A percentile compares a stretch with the other conserved stretches of the same genome.
phyloP scores from a whole-genome alignment of 2,329 filamentous ascomycete species.

The Ceratocystis cacaofunesta region DNA sequence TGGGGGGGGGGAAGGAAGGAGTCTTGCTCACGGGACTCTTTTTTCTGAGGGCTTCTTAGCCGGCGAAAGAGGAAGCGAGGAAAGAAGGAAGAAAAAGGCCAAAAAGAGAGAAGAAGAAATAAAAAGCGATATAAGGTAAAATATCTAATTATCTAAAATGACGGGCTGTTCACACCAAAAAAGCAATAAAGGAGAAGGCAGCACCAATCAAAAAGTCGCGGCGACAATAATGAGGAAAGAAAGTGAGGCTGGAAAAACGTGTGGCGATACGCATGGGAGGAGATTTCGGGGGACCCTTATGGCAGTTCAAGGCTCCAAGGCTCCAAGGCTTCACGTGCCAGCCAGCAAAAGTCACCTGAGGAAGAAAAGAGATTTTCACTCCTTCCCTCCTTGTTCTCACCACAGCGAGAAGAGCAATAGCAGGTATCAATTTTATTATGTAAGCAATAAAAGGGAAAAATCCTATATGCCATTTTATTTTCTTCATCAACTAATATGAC shows the following conservation, averaged over 20 bases:
- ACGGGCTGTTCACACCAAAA: background rate
- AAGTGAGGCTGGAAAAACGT: background rate
- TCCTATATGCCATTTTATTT: too few species aligned
- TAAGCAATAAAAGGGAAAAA: too few species aligned
- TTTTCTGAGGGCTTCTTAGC: background rate
- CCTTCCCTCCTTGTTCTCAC: background rate
- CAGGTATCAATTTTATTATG: background rate
- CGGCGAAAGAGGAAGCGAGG: background rate
- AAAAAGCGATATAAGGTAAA: background rate
- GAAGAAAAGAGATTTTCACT: background rate
- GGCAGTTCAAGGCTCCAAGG: too few species aligned
- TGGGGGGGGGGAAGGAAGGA: background rate
- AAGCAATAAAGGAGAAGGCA: background rate
- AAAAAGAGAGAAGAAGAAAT: background rate
- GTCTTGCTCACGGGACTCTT: background rate
- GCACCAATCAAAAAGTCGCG: too few species aligned
- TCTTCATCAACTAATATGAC: too few species aligned
- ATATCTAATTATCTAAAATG: too few species aligned
- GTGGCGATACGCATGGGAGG: background rate
- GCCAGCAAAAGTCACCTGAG: background rate
- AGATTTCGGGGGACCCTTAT: background rate
- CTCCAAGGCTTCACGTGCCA: background rate
- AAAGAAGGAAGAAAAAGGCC: background rate
- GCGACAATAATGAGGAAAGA: background rate
- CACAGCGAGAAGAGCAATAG: background rate